These are phyloP conservation scores for Dendryphion nanum DNA, from an alignment of 2,329 filamentous ascomycete genomes.

Conservation along the genomic window DNA sequence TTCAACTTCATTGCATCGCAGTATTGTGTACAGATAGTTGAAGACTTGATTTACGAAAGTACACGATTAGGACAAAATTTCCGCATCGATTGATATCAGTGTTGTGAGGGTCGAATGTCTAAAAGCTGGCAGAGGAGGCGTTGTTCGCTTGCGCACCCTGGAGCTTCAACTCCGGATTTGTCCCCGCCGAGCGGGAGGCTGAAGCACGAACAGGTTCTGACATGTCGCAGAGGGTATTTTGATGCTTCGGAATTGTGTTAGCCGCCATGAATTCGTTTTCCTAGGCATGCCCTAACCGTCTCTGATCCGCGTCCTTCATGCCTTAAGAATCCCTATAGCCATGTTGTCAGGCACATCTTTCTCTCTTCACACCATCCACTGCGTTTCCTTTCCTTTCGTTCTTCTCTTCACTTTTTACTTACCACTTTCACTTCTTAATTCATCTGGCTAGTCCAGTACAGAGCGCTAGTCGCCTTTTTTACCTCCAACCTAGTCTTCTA, in stretches of 20 bases:
- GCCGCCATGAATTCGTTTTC: constrained; percentile 24
- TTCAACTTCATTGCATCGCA: not conserved
- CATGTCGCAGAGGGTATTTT: constrained; percentile 31
- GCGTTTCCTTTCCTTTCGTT: constrained; percentile 29
- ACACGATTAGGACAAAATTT: too few species aligned
- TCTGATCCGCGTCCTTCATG: constrained; percentile 28
- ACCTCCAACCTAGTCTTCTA: constrained; percentile 22
- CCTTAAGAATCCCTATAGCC: constrained; percentile 37
- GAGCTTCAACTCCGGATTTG: constrained; percentile 7
- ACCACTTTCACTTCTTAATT: constrained; percentile 28
- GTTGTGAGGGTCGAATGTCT: not conserved
- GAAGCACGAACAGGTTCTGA: constrained; percentile 38
- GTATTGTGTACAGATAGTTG: too few species aligned
- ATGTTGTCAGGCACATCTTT: constrained; percentile 32
- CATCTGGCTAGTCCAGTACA: constrained; percentile 39
- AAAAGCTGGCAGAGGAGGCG: not conserved
- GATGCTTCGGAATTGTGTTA: constrained; percentile 33
- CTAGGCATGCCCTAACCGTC: constrained; percentile 23
- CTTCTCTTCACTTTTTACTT: constrained; percentile 27
- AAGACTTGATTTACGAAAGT: too few species aligned
- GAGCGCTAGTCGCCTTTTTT: constrained; percentile 40
- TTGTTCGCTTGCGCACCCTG: constrained; percentile 2
- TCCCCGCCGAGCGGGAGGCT: constrained; percentile 26
- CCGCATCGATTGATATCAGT: constrained; percentile 1
- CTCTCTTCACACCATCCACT: constrained; percentile 27